Percentiles rank a stretch among this genome's conserved stretches.
phyloP scores from a whole-genome alignment of 2,329 filamentous ascomycete genomes.

The Aureobasidium zeae region DNA sequence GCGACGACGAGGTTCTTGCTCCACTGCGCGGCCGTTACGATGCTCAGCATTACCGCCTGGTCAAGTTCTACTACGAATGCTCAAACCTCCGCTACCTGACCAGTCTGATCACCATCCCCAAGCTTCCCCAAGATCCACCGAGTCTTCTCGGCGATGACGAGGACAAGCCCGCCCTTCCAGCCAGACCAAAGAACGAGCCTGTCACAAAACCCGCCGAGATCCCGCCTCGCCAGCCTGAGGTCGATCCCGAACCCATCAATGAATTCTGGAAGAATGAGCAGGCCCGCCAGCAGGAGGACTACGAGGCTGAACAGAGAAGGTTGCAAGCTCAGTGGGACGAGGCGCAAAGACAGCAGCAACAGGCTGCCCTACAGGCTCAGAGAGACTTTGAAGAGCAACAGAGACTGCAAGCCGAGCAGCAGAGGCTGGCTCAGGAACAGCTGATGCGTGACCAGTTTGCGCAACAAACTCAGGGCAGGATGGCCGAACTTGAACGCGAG shows the following conservation, averaged over 20 bases:
- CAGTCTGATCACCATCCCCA: constrained; percentile 90
- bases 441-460: constrained; percentile 80
- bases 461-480: constrained; percentile 88
- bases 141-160: constrained; percentile 82
- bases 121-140: constrained; percentile 86
- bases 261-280: constrained; percentile 98
- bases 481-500: constrained; percentile 90
- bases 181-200: constrained; percentile 56
- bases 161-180: constrained; percentile 70
- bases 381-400: constrained; percentile 96
- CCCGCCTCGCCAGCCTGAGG: constrained; percentile 54
- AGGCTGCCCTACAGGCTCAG: constrained; percentile 76
- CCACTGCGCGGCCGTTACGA: constrained; percentile 84
- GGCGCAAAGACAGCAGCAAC: constrained; percentile 69
- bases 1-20: constrained; percentile 84
- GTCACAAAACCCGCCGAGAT: constrained; percentile 62
- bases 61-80: constrained; percentile 99
- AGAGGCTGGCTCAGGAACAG: constrained; percentile 82
- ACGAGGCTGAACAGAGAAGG: constrained; percentile 84
- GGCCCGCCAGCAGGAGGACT: constrained; percentile 83
- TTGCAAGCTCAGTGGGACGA: constrained; percentile 80
- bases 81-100: constrained; percentile 95
- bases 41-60: constrained; percentile 89
- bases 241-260: constrained; percentile 88
- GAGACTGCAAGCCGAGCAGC: constrained; percentile 75